Conservation (phyloP, 352 stramenopile genomes). For the Albugo laibachii region DNA sequence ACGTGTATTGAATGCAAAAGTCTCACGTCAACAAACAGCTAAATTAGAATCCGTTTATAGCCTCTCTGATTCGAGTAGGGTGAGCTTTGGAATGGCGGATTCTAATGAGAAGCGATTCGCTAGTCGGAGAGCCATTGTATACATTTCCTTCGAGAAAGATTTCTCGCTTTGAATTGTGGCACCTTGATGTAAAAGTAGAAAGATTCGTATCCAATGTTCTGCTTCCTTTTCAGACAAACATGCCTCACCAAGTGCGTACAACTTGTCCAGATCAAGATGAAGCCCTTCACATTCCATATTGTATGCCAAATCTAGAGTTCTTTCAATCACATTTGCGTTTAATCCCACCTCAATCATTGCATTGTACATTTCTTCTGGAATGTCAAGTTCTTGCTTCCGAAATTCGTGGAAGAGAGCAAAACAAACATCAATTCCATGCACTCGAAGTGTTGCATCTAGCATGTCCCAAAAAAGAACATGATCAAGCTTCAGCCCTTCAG, state of each 20-base stretch:
- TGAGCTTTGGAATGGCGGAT: constrained; percentile 21
- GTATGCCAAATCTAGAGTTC: constrained; percentile 53
- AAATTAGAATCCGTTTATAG: too few species aligned
- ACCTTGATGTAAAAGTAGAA: constrained; percentile 44
- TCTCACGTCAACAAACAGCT: too few species aligned
- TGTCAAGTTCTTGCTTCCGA: constrained; percentile 23
- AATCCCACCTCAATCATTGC: constrained; percentile 27
- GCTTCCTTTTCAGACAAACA: constrained; percentile 27
- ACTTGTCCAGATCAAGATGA: constrained; percentile 20
- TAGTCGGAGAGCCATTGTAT: too few species aligned
- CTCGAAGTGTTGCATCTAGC: constrained; percentile 28
- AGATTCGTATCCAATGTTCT: constrained; percentile 31
- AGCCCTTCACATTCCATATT: constrained; percentile 74
- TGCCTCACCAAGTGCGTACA: constrained; percentile 23
- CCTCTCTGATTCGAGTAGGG: too few species aligned
- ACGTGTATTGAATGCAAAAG: too few species aligned
- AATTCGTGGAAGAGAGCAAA: constrained; percentile 26
- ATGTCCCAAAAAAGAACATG: constrained; percentile 40
- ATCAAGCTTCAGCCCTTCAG: constrained; percentile 17
- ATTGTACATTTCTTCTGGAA: constrained; percentile 36
- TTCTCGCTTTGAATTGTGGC: too few species aligned
- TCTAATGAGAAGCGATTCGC: constrained; percentile 16
- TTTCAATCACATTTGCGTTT: constrained; percentile 15
- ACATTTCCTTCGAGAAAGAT: too few species aligned
- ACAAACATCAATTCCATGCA: constrained; percentile 34